Conservation (phyloP, 148 eudicot species). For the Camellia sinensis region DNA sequence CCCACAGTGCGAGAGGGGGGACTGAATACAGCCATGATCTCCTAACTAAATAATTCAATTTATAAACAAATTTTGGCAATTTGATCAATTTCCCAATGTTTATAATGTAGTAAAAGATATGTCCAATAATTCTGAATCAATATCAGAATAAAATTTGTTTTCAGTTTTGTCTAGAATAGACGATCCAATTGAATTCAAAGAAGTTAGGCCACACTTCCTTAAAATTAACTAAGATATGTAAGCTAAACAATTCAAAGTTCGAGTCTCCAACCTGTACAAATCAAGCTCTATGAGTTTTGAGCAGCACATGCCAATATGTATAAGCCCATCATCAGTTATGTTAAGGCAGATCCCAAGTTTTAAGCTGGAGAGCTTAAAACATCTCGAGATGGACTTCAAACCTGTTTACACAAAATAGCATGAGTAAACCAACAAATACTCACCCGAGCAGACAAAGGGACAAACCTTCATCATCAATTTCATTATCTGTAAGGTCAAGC, state of each 20-base stretch:
- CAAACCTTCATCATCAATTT: slow-evolving; percentile 82
- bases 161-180: neutral
- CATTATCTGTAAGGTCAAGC: slow-evolving; percentile 92
- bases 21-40: neutral
- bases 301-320: slow-evolving; percentile 61
- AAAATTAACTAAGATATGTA: neutral
- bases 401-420: slow-evolving; percentile 40
- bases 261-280: slow-evolving; percentile 65
- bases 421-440: slow-evolving; percentile 7
- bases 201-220: neutral
- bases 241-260: neutral
- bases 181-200: neutral
- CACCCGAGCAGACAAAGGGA: slow-evolving; percentile 4
- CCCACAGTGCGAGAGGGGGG: too few relatives aligned
- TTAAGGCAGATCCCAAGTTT: slow-evolving; percentile 86
- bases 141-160: neutral
- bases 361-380: slow-evolving; percentile 54
- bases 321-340: slow-evolving; percentile 69
- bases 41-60: neutral
- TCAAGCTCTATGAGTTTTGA: slow-evolving; percentile 81
- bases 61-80: neutral
- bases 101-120: neutral
- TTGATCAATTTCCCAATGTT: neutral
- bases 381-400: slow-evolving; percentile 75
- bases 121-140: neutral